Evolutionary conservation across 805 yeast species (phyloP), one percentile per base, ranked within the genome.

Genomic region (Pichia heedii): DNA sequence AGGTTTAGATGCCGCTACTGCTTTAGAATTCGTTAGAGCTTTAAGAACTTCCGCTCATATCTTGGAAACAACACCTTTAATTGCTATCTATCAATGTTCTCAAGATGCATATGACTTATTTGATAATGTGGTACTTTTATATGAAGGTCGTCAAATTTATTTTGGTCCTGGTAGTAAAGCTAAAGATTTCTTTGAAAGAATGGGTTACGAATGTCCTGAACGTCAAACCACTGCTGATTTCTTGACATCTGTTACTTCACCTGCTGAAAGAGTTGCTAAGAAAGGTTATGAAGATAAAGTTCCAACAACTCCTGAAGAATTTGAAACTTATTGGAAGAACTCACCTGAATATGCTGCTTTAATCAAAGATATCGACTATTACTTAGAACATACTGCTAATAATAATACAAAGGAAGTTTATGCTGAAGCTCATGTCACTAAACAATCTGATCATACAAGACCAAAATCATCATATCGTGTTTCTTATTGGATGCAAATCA

Each of bases 1-100:
- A 67, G 85, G 84, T 58, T 71, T 79, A 52, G 85, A 79, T 63
- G 67, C 84, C 10, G 83, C 84, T 22, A 78, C 84, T 39, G 85
- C 85, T 27, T 65, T 76, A 54, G 83, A 78, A 55, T 79, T 79
- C 53, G 69, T 76, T 46, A 65, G 72, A 50, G 78, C 80, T 21
- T 66, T 79, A 51, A 77, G 74, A 56, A 66, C 77, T 2, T 68
- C 78, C 3, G 78, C 83, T n/a, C 54, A 63, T 26, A 52, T 73
- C n/a, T 51, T 67, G 49, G 71, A 70, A 20, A 65, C 70, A 19
- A 73, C 77, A 9, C 74, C 77, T 1, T 61, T 74, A 47, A 69
- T 74, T 57, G 77, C 79, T 40, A 73, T 74, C 49, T 66, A 66
- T 45, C 70, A 66, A 49, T 66, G 69, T 54, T 66, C 70, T n/a